Base-by-base conservation (phyloP, 345 rosid species). In the Angophora floribunda region DNA sequence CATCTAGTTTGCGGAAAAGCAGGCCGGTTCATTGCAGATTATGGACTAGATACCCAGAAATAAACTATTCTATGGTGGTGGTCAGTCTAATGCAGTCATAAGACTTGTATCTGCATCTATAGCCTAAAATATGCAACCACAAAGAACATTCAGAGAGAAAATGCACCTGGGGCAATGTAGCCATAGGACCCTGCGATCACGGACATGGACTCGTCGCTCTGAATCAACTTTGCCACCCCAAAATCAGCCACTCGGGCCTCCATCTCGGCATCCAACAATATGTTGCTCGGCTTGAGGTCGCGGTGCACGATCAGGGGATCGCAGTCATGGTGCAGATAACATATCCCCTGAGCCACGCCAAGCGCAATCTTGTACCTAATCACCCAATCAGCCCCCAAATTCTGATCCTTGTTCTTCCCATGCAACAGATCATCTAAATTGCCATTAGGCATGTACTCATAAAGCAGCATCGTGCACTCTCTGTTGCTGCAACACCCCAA, bases 171-270 rank as follows among this genome's bases (percentile, higher is more conserved):
- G 11, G 99, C 99, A 90, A 98, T 98, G 94, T 98, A 98, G 90
- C 99, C 99, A 89, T 96, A 98, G 45, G 99, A 98, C 1, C 99
- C 99, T 12, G 99, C 99, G 21, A 98, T 96, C 47, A 97, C 99
- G 30, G 99, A 97, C 99, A 97, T 98, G 36, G 99, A 97, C 92
- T 98, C 98, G 4, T 97, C 96, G 67, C 95, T 88, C 75, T 97
- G 97, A 88, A 98, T 95, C 90, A 97, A 80, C 92, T 98, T 98
- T 0, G 99, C 99, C 70, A 98, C 97, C n/a, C 99, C 99, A 90
- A 97, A 97, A 91, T 97, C 99, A 2, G 99, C 99, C 85, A 97
- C 99, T 61, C 99, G 95, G 44, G 99, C 99, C 92, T 97, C 99
- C 96, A 97, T 93, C 91, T 97, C 98, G 26, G 91, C 93, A 90